These are phyloP conservation scores for Murraya paniculata DNA, from an alignment of 345 rosid genomes.

Conservation along the genomic window DNA sequence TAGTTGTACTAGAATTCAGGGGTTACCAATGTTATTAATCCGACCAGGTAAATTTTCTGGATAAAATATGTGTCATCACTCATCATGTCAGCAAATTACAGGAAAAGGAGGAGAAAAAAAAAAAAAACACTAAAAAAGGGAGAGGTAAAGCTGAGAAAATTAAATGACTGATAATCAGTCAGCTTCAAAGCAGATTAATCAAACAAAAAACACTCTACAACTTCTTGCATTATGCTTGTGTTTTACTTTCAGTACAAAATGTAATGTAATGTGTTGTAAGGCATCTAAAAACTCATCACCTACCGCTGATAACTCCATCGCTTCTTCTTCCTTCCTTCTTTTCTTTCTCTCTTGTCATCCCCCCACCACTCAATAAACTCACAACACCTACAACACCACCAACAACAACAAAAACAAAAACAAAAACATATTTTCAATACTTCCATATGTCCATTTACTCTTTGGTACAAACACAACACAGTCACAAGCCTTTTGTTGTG, in stretches of 20 bases:
- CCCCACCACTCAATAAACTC: slow-evolving; percentile 16
- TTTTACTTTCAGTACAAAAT: slow-evolving; percentile 21
- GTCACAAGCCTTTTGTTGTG: slow-evolving; percentile 17
- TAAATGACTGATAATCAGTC: slow-evolving; percentile 24
- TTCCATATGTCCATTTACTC: slow-evolving; percentile 24
- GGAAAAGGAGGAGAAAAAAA: background rate
- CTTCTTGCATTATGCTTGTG: slow-evolving; percentile 14
- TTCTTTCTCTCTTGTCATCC: slow-evolving; percentile 12
- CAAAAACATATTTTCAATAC: background rate
- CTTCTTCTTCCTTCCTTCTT: slow-evolving; percentile 33
- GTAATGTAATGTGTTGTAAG: slow-evolving; percentile 18
- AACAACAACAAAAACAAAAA: background rate
- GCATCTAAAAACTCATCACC: slow-evolving; percentile 56
- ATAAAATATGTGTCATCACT: background rate
- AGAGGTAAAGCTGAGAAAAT: background rate
- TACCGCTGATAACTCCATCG: slow-evolving; percentile 74
- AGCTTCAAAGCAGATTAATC: slow-evolving; percentile 15
- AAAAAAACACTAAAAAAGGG: background rate
- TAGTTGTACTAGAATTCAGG: background rate
- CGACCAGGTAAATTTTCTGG: background rate
- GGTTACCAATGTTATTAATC: background rate
- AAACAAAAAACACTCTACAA: background rate
- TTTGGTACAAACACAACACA: slow-evolving; percentile 1
- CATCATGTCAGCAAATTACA: background rate
- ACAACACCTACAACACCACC: background rate